These are phyloP conservation scores for Yamadazyma trypodendri DNA, from an alignment of 1,139 yeast genomes.

Conservation along the genomic window DNA sequence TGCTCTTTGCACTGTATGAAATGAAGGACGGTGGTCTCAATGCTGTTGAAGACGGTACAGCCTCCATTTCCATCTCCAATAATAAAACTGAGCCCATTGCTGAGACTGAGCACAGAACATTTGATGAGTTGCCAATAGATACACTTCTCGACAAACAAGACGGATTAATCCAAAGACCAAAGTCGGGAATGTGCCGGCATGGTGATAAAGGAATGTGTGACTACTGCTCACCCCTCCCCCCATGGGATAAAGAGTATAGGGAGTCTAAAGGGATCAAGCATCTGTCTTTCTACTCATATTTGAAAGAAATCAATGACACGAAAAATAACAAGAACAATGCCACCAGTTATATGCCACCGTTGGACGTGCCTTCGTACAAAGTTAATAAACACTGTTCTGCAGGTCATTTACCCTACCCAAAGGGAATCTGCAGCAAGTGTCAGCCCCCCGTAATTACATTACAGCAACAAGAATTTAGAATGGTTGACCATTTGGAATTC, in stretches of 20 bases:
- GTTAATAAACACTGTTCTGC: slow-evolving; percentile 65
- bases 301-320: slow-evolving; percentile 68
- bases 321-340: slow-evolving; percentile 63
- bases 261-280: slow-evolving; percentile 82
- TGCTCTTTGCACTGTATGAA: slow-evolving; percentile 61
- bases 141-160: slow-evolving; percentile 60
- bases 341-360: slow-evolving; percentile 74
- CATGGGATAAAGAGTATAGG: slow-evolving; percentile 83
- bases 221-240: slow-evolving; percentile 92
- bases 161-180: slow-evolving; percentile 71
- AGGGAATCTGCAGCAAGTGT: slow-evolving; percentile 94
- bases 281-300: slow-evolving; percentile 79
- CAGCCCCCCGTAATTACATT: slow-evolving; percentile 94
- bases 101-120: slow-evolving; percentile 9
- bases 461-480: slow-evolving; percentile 84
- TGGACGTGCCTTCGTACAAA: slow-evolving; percentile 66
- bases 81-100: slow-evolving; percentile 6
- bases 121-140: slow-evolving; percentile 59
- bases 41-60: slow-evolving; percentile 13
- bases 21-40: slow-evolving; percentile 10
- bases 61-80: slow-evolving; percentile 10
- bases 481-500: slow-evolving; percentile 97
- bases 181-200: slow-evolving; percentile 74
- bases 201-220: slow-evolving; percentile 97
- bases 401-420: slow-evolving; percentile 93